Conservation (phyloP, 257 asterid genomes). For the Solanum rostratum region DNA sequence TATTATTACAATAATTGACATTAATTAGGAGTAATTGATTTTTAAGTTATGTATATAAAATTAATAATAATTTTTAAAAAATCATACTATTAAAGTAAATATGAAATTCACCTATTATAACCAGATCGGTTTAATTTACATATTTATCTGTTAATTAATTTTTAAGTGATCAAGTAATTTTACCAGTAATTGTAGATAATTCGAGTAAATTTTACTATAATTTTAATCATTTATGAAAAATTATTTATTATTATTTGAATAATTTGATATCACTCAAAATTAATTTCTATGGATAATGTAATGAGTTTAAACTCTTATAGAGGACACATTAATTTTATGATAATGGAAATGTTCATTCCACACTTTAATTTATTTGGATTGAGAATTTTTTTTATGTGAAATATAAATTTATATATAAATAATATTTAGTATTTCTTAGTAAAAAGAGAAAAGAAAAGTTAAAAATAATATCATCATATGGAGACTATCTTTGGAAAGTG, state of each 20-base stretch:
- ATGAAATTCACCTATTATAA: too few relatives aligned
- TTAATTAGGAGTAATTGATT: not conserved
- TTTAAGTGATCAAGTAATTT: too few relatives aligned
- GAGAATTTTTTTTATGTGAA: not conserved
- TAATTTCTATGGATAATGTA: not conserved
- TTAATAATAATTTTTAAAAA: too few relatives aligned
- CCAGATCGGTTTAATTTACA: too few relatives aligned
- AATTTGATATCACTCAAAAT: not conserved
- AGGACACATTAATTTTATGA: not conserved
- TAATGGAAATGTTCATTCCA: too few relatives aligned
- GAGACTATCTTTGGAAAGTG: not conserved
- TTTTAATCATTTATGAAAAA: too few relatives aligned
- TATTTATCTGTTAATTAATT: too few relatives aligned
- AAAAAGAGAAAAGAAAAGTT: not conserved
- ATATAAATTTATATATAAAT: not conserved
- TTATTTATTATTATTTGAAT: not conserved
- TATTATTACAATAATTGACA: not conserved
- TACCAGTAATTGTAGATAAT: too few relatives aligned
- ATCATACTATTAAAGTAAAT: too few relatives aligned
- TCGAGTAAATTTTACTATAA: not conserved
- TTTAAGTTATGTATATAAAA: not conserved
- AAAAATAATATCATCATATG: not conserved
- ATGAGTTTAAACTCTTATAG: not conserved
- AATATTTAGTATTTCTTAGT: too few relatives aligned
- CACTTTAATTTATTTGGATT: not conserved